Percentiles rank a stretch among this genome's conserved stretches.
phyloP scores from a whole-genome alignment of 1,139 yeast genomes.

The Candida sp. region DNA sequence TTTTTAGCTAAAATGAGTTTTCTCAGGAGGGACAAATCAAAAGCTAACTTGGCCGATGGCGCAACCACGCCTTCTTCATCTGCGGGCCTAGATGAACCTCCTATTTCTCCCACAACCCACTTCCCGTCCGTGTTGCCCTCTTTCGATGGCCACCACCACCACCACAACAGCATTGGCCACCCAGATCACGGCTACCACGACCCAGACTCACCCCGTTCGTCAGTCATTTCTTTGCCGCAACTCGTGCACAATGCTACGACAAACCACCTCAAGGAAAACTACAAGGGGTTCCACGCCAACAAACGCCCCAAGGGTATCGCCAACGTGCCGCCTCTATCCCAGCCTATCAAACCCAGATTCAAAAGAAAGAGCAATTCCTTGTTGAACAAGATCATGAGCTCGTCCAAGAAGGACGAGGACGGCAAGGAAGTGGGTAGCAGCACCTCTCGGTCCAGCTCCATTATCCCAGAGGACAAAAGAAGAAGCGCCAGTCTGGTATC shows the following conservation, averaged over 20 bases:
- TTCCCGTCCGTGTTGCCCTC: slow-evolving; percentile 3
- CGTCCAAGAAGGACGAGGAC: slow-evolving; percentile 39
- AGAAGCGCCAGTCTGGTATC: slow-evolving; percentile 19
- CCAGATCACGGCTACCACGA: slow-evolving; percentile 11
- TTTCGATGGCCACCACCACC: not conserved
- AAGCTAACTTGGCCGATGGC: slow-evolving; percentile 17
- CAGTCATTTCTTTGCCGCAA: slow-evolving; percentile 24
- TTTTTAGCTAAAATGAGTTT: slow-evolving; percentile 26
- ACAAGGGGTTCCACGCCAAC: slow-evolving; percentile 55
- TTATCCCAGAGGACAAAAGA: slow-evolving; percentile 11
- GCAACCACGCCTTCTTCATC: slow-evolving; percentile 9
- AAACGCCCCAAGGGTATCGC: slow-evolving; percentile 29
- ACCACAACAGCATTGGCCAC: not conserved
- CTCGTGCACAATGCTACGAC: slow-evolving; percentile 5
- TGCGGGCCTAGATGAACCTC: slow-evolving; percentile 14
- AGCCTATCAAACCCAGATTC: slow-evolving; percentile 55
- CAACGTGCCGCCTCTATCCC: slow-evolving; percentile 52
- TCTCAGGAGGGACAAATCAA: slow-evolving; percentile 33
- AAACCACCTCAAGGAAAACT: slow-evolving; percentile 28
- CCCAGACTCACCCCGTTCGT: slow-evolving; percentile 26
- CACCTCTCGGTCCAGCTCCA: slow-evolving; percentile 5
- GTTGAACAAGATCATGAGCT: slow-evolving; percentile 52
- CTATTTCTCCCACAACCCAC: slow-evolving; percentile 17
- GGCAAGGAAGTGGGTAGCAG: not conserved
- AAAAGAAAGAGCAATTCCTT: slow-evolving; percentile 47